phyloP scores from a whole-genome alignment of 2,329 filamentous ascomycete genomes.

The Lachnellula subtilissima region DNA sequence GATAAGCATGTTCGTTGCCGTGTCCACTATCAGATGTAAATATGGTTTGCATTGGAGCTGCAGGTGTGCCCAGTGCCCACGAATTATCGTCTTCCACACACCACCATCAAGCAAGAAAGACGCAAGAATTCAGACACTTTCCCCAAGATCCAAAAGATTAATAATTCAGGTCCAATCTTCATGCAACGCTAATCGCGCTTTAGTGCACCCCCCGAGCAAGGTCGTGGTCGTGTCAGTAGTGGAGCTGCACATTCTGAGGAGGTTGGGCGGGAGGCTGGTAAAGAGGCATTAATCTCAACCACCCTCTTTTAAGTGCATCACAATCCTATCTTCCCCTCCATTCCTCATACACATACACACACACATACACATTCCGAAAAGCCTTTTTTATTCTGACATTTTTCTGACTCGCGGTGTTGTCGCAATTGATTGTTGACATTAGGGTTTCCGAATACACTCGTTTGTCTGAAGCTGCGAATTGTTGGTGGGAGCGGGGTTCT shows the following conservation, averaged over 20 bases:
- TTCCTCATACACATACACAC: constrained; percentile 13
- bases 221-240: neutral
- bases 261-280: neutral
- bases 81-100: neutral
- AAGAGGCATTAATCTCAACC: constrained; percentile 10
- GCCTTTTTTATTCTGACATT: constrained; percentile 8
- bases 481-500: constrained; percentile 4
- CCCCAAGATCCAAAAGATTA: neutral
- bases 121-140: neutral
- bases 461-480: constrained; percentile 13
- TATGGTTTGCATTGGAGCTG: neutral
- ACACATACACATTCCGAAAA: constrained; percentile 5
- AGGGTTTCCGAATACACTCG: constrained; percentile 10
- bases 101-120: neutral
- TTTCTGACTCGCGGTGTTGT: constrained; percentile 3
- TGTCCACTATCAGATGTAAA: neutral
- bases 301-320: constrained; percentile 17
- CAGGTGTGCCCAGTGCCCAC: neutral
- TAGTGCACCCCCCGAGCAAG: neutral
- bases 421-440: constrained; percentile 1
- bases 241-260: neutral
- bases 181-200: neutral
- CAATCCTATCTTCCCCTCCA: constrained; percentile 10
- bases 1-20: neutral
- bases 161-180: neutral